Percentiles rank a stretch among this genome's conserved stretches.
phyloP scores from a whole-genome alignment of 768 basidiomycete genomes.

The Mycena capillaripes region DNA sequence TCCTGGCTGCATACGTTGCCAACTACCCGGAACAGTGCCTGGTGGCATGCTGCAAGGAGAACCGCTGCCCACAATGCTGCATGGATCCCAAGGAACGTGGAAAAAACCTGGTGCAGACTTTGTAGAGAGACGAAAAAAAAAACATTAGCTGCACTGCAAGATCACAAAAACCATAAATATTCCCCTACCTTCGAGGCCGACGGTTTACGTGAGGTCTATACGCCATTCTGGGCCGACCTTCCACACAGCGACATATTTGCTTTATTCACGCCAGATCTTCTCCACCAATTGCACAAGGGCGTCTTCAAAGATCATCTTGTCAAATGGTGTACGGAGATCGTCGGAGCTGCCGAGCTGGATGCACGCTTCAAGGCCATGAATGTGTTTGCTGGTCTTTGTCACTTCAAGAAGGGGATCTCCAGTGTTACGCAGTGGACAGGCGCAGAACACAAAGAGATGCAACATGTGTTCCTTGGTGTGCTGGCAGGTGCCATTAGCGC shows the following conservation, averaged over 20 bases:
- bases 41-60: slow-evolving; percentile 21
- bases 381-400: background rate
- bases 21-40: slow-evolving; percentile 43
- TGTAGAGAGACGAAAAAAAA: background rate
- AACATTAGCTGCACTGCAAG: background rate
- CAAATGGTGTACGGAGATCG: background rate
- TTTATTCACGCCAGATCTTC: background rate
- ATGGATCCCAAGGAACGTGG: background rate
- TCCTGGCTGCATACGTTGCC: background rate
- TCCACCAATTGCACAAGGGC: slow-evolving; percentile 1
- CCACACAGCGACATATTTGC: background rate
- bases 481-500: background rate
- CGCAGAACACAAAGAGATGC: background rate
- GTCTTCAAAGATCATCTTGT: slow-evolving; percentile 1
- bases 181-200: background rate
- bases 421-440: background rate
- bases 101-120: background rate
- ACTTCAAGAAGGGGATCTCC: background rate
- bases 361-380: slow-evolving; percentile 5
- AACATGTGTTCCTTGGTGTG: background rate
- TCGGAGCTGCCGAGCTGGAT: background rate
- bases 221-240: background rate
- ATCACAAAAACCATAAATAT: background rate
- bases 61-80: background rate
- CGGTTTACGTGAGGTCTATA: background rate